These are phyloP conservation scores for Candida ponderosae DNA, from an alignment of 805 yeast genomes.

Conservation along the genomic window DNA sequence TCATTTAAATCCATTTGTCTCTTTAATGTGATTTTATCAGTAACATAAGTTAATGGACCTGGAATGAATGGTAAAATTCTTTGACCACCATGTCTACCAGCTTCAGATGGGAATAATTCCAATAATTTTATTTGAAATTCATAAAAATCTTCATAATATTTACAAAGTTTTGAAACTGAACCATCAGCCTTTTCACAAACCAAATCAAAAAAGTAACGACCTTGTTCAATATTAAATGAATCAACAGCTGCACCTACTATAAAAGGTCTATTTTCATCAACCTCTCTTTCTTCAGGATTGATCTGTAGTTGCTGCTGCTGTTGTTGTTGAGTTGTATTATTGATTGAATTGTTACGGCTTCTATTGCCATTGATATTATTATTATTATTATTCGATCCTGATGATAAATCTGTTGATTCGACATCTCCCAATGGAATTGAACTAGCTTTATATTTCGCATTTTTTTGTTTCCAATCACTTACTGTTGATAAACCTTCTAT, in stretches of 20 bases:
- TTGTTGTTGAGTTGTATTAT: constrained; percentile 4
- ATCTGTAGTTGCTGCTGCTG: constrained; percentile 7
- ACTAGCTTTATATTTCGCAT: constrained; percentile 88
- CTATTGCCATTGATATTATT: constrained; percentile 2
- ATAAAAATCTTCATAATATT: constrained; percentile 93
- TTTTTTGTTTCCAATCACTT: constrained; percentile 89
- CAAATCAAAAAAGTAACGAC: constrained; percentile 83
- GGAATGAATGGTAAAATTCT: constrained; percentile 91
- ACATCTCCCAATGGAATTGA: constrained; percentile 66
- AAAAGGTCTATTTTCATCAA: constrained; percentile 11
- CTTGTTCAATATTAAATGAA: constrained; percentile 71
- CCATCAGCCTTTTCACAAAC: constrained; percentile 63
- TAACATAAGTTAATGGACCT: constrained; percentile 89
- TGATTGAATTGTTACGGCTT: constrained; percentile 1
- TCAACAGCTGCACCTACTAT: constrained; percentile 59
- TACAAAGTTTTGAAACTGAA: constrained; percentile 60
- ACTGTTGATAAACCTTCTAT: constrained; percentile 85
- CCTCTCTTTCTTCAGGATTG: neutral
- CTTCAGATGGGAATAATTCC: constrained; percentile 84
- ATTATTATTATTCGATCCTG: constrained; percentile 1
- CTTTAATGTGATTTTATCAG: constrained; percentile 58
- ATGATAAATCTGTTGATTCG: constrained; percentile 18
- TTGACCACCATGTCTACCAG: constrained; percentile 71
- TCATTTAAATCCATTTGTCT: constrained; percentile 48
- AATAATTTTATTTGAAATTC: constrained; percentile 82